phyloP scores from a whole-genome alignment of 768 basidiomycete species.

The Hypholoma fasciculare region DNA sequence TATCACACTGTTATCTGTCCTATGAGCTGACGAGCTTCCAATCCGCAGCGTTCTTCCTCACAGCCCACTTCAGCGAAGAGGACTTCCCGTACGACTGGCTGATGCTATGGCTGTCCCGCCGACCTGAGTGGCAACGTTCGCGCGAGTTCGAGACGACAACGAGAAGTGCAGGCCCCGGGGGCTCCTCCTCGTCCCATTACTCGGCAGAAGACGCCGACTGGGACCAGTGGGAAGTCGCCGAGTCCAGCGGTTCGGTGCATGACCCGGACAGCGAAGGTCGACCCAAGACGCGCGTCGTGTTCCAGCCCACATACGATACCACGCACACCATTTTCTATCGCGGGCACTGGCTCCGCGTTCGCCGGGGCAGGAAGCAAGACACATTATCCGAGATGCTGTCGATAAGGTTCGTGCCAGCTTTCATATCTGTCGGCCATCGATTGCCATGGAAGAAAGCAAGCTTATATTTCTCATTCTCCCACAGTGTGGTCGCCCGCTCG shows the following conservation, averaged over 20 bases:
- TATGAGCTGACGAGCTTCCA: constrained; percentile 12
- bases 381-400: constrained; percentile 69
- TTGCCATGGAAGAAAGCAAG: not conserved
- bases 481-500: constrained; percentile 78
- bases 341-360: constrained; percentile 81
- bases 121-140: constrained; percentile 86
- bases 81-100: constrained; percentile 92
- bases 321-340: constrained; percentile 88
- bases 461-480: not conserved
- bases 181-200: constrained; percentile 30
- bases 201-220: constrained; percentile 48
- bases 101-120: constrained; percentile 86
- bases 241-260: constrained; percentile 28
- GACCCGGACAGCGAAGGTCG: constrained; percentile 48
- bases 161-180: constrained; percentile 63
- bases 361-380: constrained; percentile 68
- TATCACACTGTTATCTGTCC: not conserved
- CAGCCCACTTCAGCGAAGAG: constrained; percentile 88
- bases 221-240: constrained; percentile 29
- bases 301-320: constrained; percentile 86
- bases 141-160: constrained; percentile 90
- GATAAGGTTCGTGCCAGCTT: constrained; percentile 51
- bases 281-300: constrained; percentile 76
- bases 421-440: not conserved
- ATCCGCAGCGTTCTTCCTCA: constrained; percentile 75